Conservation (phyloP, 345 rosid species). For the Ceriops tagal region DNA sequence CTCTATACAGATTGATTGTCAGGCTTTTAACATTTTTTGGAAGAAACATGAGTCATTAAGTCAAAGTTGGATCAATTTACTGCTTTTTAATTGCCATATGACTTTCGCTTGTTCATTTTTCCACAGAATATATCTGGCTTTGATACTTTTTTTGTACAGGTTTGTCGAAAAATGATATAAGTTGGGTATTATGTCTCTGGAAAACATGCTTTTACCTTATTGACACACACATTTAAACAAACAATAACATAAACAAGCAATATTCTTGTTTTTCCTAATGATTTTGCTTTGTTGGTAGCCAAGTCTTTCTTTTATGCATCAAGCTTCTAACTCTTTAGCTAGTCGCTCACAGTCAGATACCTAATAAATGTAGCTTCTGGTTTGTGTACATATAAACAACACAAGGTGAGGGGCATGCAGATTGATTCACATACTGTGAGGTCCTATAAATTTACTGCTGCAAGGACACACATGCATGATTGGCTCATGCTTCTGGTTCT, state of each 20-base stretch:
- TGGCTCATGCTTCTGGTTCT: conserved; percentile 74
- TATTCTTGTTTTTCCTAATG: neutral
- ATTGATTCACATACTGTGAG: conserved; percentile 51
- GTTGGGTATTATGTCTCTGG: neutral
- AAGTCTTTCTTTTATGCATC: neutral
- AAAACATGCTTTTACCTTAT: neutral
- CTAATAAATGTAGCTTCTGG: neutral
- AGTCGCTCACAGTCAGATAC: conserved; percentile 3
- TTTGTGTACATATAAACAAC: conserved; percentile 22
- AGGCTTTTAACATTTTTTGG: too few species aligned
- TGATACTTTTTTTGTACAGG: neutral
- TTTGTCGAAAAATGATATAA: too few species aligned
- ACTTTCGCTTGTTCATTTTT: too few species aligned
- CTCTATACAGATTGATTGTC: too few species aligned
- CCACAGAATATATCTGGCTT: too few species aligned
- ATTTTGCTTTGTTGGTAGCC: neutral
- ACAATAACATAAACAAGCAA: neutral
- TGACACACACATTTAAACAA: neutral
- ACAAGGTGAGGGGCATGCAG: conserved; percentile 49
- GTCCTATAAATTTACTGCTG: conserved; percentile 60
- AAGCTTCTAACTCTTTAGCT: neutral
- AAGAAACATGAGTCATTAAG: neutral
- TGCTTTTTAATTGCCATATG: neutral
- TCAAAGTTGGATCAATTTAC: neutral
- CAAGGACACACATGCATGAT: conserved; percentile 62